Evolutionary conservation across 345 rosid genomes (phyloP).

Genomic region (Hypericum perforatum): DNA sequence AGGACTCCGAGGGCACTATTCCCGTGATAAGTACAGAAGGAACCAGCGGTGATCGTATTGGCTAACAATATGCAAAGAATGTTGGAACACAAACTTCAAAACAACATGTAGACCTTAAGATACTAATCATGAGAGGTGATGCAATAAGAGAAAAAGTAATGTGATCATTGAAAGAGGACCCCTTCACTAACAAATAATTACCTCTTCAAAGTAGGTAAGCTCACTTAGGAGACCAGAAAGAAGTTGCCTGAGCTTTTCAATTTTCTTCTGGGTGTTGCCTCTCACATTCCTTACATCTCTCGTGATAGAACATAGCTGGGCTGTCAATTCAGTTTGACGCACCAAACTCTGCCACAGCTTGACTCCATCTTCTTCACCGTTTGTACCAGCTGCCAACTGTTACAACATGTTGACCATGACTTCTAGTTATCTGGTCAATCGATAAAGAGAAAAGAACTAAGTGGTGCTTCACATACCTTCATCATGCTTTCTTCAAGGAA

Average conservation of each 20-base stretch:
- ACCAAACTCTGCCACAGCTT: conserved; percentile 90
- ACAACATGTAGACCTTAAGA: conserved; percentile 5
- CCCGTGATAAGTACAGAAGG: conserved; percentile 78
- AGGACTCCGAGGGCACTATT: conserved; percentile 84
- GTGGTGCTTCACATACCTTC: conserved; percentile 35
- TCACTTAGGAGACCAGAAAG: conserved; percentile 93
- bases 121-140: conserved; percentile 5
- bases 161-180: conserved; percentile 10
- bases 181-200: conserved; percentile 19
- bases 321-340: conserved; percentile 90
- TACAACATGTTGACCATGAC: conserved; percentile 13
- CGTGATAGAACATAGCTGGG: conserved; percentile 80
- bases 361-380: conserved; percentile 66
- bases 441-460: too few relatives aligned
- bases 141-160: conserved; percentile 8
- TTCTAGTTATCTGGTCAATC: too few relatives aligned
- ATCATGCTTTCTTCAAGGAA: conserved; percentile 62
- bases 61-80: conserved; percentile 39
- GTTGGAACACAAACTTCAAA: conserved; percentile 5
- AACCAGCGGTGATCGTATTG: conserved; percentile 79
- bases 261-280: conserved; percentile 96
- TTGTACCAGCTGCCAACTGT: conserved; percentile 52
- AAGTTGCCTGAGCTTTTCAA: conserved; percentile 95
- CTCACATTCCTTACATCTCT: conserved; percentile 92
- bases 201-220: conserved; percentile 97